Evolutionary conservation across 2,329 filamentous ascomycete species (phyloP).

Genomic region (Knufia petricola): DNA sequence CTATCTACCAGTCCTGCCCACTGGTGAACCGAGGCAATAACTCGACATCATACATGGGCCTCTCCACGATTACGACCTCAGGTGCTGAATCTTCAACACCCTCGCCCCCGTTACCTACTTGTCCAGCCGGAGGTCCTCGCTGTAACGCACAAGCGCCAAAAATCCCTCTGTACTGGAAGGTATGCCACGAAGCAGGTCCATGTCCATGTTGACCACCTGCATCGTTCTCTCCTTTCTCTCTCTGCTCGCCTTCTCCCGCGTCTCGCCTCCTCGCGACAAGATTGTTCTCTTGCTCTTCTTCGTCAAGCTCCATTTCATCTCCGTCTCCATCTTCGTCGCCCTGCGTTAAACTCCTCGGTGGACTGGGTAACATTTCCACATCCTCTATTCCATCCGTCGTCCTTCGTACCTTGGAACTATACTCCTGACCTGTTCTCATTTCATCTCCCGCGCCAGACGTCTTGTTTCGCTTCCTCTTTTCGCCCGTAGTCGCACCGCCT

Average conservation of each 20-base stretch:
- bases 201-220: too few relatives aligned
- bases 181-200: conserved; percentile 4
- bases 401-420: neutral
- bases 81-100: conserved; percentile 20
- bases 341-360: neutral
- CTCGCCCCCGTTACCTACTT: conserved; percentile 19
- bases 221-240: conserved; percentile 4
- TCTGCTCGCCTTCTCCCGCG: conserved; percentile 32
- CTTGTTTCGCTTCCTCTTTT: conserved; percentile 37
- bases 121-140: neutral
- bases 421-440: conserved; percentile 27
- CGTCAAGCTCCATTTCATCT: conserved; percentile 29
- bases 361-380: neutral
- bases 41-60: conserved; percentile 74
- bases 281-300: conserved; percentile 32
- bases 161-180: conserved; percentile 5
- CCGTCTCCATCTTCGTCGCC: conserved; percentile 4
- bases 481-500: conserved; percentile 12
- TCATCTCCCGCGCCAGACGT: conserved; percentile 27
- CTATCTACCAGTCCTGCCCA: conserved; percentile 37
- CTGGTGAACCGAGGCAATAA: conserved; percentile 61
- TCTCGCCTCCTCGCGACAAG: conserved; percentile 25
- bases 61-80: conserved; percentile 82
- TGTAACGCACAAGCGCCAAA: neutral
- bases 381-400: neutral